A percentile compares a stretch with the other conserved stretches of the same genome.
phyloP scores from a whole-genome alignment of 495 filamentous ascomycete species.

The Thozetella sp. region DNA sequence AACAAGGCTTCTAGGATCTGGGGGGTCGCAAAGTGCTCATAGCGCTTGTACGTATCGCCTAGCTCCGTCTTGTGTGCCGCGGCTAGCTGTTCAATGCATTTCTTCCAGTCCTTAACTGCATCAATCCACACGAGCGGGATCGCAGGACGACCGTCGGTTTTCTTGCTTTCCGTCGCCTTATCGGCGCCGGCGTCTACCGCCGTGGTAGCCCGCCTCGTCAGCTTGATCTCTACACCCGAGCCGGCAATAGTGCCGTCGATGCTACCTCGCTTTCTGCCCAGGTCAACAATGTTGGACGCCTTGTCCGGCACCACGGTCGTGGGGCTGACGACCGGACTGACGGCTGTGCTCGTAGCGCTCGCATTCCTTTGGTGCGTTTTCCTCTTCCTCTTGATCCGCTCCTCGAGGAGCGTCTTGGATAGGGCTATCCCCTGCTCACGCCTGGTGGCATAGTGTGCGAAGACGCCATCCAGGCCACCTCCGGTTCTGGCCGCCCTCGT shows the following conservation, averaged over 20 bases:
- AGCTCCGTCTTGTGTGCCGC: slow-evolving; percentile 23
- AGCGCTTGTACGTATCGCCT: slow-evolving; percentile 24
- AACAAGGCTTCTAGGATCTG: slow-evolving; percentile 23
- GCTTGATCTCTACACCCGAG: background rate
- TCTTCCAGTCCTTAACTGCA: slow-evolving; percentile 30
- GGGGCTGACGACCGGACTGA: background rate
- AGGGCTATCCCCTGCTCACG: background rate
- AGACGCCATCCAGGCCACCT: slow-evolving; percentile 1
- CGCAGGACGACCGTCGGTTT: background rate
- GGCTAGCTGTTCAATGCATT: slow-evolving; percentile 23
- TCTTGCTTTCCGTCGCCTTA: background rate
- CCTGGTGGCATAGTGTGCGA: background rate
- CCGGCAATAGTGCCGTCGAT: background rate
- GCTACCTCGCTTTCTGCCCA: background rate
- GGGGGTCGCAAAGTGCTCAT: slow-evolving; percentile 27
- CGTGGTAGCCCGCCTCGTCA: background rate
- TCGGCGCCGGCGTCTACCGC: background rate
- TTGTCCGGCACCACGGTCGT: background rate
- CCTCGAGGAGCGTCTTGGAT: background rate
- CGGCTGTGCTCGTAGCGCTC: background rate
- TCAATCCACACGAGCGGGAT: slow-evolving; percentile 10
- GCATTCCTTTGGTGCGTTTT: background rate
- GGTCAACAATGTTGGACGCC: background rate
- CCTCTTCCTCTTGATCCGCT: background rate
- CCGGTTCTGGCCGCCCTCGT: background rate